Base-by-base conservation (phyloP, 495 filamentous ascomycete species). In the Penicillium steckii region DNA sequence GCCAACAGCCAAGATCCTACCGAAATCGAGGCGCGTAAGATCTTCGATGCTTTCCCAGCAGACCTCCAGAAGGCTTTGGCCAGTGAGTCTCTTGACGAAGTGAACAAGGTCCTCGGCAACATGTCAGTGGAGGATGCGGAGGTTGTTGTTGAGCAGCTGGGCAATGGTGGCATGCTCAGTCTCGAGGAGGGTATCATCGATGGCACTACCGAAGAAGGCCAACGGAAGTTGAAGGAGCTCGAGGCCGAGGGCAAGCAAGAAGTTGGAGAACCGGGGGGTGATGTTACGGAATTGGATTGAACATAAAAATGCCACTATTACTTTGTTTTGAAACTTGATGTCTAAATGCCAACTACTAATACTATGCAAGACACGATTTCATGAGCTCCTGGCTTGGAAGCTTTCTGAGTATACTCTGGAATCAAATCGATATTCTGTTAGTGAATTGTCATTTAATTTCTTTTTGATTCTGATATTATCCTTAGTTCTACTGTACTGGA, bases 41-140 rank as follows among this genome's bases (percentile, higher is more conserved):
- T 96, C 46, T 97, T 92, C 62, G 88, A 97, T 27, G 69, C 80
- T 18, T 97, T 98, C 75, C 79, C 85, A 26, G 83, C 87, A 13
- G 87, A 89, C 2, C 70, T 98, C 70, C 87, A 86, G 68, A 78
- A 82, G 55, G 93, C 94, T 35, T 68, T 98, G 38, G 86, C 89
- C 67, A 87, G 84, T 18, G 89, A 90, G n/a, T 90, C 79, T 15
- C 63, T 98, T 60, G 94, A 97, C 50, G 86, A 92, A 68, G 92
- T 98, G 38, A 98, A 98, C 72, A 92, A 95, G 74, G 94, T 96
- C 8, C 76, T 98, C 53, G 94, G 90, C 19, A 88, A 88, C 65
- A 90, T 98, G 92, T 87, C 82, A 51, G 90, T 97, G 0, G 86
- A 87, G 33, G 93, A 97, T 52, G 94, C 95, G 0, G 95, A 98